Conservation (phyloP, 2,329 filamentous ascomycete genomes). For the Claviceps africana region DNA sequence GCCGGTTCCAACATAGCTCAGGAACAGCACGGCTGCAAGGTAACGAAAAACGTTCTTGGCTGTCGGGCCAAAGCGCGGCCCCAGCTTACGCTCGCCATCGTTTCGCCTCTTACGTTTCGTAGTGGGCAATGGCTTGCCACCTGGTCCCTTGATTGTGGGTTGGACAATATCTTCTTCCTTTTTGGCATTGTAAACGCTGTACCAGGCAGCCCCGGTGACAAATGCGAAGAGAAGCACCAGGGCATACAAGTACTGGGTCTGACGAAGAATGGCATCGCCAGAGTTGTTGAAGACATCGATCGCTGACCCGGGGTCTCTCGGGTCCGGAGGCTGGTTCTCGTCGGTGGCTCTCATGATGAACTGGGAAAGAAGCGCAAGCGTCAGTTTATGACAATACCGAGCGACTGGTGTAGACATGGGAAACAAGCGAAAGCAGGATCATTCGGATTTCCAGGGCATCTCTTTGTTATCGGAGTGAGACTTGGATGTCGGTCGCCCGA, state of each 20-base stretch:
- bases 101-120: conserved; percentile 43
- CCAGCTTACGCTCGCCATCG: conserved; percentile 29
- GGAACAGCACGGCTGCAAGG: conserved; percentile 53
- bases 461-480: background rate
- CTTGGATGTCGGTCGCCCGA: background rate
- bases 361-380: conserved; percentile 8
- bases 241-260: conserved; percentile 38
- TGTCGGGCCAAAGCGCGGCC: conserved; percentile 46
- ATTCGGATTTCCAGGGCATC: background rate
- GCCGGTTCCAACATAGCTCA: conserved; percentile 65
- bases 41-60: conserved; percentile 63
- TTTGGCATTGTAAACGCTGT: conserved; percentile 38
- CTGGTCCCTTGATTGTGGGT: conserved; percentile 55
- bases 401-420: background rate
- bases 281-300: conserved; percentile 13
- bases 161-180: conserved; percentile 32
- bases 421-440: background rate
- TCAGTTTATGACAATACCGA: background rate
- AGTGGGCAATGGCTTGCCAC: conserved; percentile 71
- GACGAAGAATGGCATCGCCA: conserved; percentile 29
- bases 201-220: conserved; percentile 33
- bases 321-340: conserved; percentile 16
- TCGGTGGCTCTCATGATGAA: conserved; percentile 23
- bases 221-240: conserved; percentile 38
- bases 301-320: conserved; percentile 10